phyloP scores from a whole-genome alignment of 1,284 basidiomycete genomes.

The Microbotryum lychnidis-dioicae region DNA sequence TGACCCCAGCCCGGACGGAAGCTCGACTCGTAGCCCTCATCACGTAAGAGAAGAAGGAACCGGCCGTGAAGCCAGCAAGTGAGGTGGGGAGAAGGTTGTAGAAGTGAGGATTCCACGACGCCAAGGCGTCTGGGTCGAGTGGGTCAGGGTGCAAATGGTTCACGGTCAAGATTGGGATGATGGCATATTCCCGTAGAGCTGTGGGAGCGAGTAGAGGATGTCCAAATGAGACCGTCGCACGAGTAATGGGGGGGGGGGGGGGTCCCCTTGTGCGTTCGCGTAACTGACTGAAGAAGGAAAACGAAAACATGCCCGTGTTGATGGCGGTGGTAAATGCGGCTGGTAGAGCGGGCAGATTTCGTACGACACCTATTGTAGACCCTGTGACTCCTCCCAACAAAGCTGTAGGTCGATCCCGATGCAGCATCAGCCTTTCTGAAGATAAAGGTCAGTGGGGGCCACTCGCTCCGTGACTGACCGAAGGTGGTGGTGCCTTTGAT shows the following conservation, averaged over 20 bases:
- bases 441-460: not conserved
- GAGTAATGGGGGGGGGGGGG: not conserved
- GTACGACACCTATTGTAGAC: conserved; percentile 15
- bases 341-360: conserved; percentile 27
- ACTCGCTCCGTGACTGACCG: not conserved
- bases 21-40: conserved; percentile 1
- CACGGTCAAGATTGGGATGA: conserved; percentile 19
- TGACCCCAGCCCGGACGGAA: conserved; percentile 11
- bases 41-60: conserved; percentile 21
- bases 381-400: conserved; percentile 19
- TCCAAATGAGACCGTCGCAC: no score
- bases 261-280: no score
- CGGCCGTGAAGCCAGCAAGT: conserved; percentile 17
- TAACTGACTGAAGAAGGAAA: conserved; percentile 31
- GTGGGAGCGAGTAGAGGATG: not conserved
- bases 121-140: not conserved
- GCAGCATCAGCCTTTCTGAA: not conserved
- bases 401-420: conserved; percentile 4
- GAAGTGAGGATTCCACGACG: conserved; percentile 8
- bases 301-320: conserved; percentile 26
- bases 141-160: conserved; percentile 17
- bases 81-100: conserved; percentile 23
- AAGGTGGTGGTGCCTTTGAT: conserved; percentile 14
- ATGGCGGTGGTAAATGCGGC: conserved; percentile 20
- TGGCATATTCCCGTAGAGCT: conserved; percentile 26